Evolutionary conservation across 148 eudicot species (phyloP).

Genomic region (Chenopodium berlandieri): DNA sequence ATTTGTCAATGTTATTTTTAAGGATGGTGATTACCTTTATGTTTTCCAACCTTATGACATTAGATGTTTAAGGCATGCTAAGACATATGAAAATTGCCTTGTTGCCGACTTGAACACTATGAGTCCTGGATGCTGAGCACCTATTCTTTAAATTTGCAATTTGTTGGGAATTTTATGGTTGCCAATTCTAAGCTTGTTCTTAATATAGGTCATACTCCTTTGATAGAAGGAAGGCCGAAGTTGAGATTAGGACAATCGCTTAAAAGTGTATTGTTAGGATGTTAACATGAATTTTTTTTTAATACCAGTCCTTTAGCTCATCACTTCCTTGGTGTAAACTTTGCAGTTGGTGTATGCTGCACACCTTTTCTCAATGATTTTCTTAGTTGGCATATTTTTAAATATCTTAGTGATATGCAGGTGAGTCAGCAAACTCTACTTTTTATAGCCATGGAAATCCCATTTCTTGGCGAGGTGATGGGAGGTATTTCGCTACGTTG

Average conservation of each 20-base stretch:
- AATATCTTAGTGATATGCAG: slow-evolving; percentile 36
- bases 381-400: neutral
- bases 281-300: neutral
- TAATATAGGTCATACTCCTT: neutral
- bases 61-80: neutral
- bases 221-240: neutral
- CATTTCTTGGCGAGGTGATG: slow-evolving; percentile 97
- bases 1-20: neutral
- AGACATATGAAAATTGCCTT: neutral
- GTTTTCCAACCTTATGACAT: neutral
- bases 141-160: neutral
- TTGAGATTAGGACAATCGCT: neutral
- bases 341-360: slow-evolving; percentile 6
- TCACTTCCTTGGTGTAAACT: neutral
- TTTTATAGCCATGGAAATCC: slow-evolving; percentile 38
- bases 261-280: neutral
- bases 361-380: neutral
- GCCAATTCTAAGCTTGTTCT: neutral
- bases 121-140: neutral
- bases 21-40: neutral
- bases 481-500: slow-evolving; percentile 81
- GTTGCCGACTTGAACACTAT: neutral
- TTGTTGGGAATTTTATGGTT: neutral
- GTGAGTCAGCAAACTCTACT: slow-evolving; percentile 33
- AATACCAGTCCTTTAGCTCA: neutral